Percentiles rank a stretch among this genome's conserved stretches.
Conservation (phyloP, 2,329 filamentous ascomycete genomes). For the Alternaria conjuncta region DNA sequence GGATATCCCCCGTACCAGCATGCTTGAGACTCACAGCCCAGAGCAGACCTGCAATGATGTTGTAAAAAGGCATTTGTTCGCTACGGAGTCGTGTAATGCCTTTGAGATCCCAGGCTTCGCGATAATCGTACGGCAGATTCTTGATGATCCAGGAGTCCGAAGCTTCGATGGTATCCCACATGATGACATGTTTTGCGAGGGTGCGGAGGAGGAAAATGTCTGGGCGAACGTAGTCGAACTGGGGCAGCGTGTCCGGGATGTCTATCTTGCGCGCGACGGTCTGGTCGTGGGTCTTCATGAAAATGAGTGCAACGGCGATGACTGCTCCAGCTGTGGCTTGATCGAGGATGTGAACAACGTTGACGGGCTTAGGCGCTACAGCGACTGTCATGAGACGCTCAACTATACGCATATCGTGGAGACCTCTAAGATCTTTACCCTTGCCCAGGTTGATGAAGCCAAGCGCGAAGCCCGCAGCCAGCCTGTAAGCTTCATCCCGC, state of each 20-base stretch:
- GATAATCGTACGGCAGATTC: slow-evolving; percentile 76
- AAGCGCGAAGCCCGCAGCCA: slow-evolving; percentile 91
- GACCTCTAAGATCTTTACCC: slow-evolving; percentile 82
- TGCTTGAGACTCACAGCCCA: slow-evolving; percentile 64
- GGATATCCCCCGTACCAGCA: slow-evolving; percentile 60
- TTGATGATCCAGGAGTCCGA: slow-evolving; percentile 75
- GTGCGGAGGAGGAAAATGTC: slow-evolving; percentile 92
- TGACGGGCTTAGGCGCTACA: slow-evolving; percentile 86
- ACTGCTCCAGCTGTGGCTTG: slow-evolving; percentile 93
- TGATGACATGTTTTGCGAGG: slow-evolving; percentile 85
- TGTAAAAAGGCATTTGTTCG: slow-evolving; percentile 88
- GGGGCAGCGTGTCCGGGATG: slow-evolving; percentile 84
- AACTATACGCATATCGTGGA: slow-evolving; percentile 92
- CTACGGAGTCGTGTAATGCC: slow-evolving; percentile 70
- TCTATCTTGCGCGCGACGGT: slow-evolving; percentile 90
- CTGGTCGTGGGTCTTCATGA: slow-evolving; percentile 93
- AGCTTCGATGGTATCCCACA: slow-evolving; percentile 85
- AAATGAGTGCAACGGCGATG: slow-evolving; percentile 87
- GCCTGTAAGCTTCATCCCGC: slow-evolving; percentile 92
- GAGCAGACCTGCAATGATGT: slow-evolving; percentile 87
- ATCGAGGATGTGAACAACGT: slow-evolving; percentile 90
- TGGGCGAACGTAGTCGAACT: slow-evolving; percentile 94
- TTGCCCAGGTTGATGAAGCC: slow-evolving; percentile 95
- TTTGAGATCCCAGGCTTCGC: slow-evolving; percentile 65
- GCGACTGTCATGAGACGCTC: slow-evolving; percentile 87